Base-by-base conservation (phyloP, 768 basidiomycete species). In the Austroboletus eburneus region DNA sequence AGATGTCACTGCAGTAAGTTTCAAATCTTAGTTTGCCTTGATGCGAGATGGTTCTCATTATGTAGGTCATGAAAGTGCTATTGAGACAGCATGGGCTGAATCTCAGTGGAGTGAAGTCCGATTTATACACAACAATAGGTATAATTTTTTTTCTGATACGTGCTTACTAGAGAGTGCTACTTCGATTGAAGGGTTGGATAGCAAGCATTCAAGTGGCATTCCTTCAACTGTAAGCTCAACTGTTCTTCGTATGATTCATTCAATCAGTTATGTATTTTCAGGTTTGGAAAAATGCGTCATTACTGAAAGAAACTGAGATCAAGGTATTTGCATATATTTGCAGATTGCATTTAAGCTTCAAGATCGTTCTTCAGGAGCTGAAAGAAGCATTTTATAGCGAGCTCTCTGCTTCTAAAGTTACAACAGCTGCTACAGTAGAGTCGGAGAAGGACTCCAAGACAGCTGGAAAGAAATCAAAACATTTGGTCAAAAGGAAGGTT, bases 161-260 rank as follows among this genome's bases (percentile, higher is more conserved):
- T 27, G 3, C 20, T 8, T 12, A 1, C 5, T 4, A 17, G 25
- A 51, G 9, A 49, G n/a, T 29, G 30, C 39, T 3, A n/a, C 24
- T 47, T 42, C 16, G 55, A 80, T 47, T 42, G n/a, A 55, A 80
- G 84, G 82, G 1, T 67, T 89, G 46, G 83, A 87, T 54, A 87
- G 85, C 64, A 89, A 89, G 58, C 87, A 88, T 58, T 63, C 80
- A 1, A 86, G 84, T 58, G 83, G 85, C 8, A 74, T 89, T 42
- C 77, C 73, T 33, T 82, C 86, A 20, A 87, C 86, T 50, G 86
- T 84, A 47, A 38, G 73, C 62, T 24, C 40, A 21, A 9, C 16
- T 27, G 16, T 3, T 35, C 27, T 34, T 20, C 37, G 39, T n/a
- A 27, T 41, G 9, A 22, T 17, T 47, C 25, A 46, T 35, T 17